Evolutionary conservation across 1,284 basidiomycete species (phyloP), one percentile per base, ranked within the genome.

Genomic region (Peniophora sp.): DNA sequence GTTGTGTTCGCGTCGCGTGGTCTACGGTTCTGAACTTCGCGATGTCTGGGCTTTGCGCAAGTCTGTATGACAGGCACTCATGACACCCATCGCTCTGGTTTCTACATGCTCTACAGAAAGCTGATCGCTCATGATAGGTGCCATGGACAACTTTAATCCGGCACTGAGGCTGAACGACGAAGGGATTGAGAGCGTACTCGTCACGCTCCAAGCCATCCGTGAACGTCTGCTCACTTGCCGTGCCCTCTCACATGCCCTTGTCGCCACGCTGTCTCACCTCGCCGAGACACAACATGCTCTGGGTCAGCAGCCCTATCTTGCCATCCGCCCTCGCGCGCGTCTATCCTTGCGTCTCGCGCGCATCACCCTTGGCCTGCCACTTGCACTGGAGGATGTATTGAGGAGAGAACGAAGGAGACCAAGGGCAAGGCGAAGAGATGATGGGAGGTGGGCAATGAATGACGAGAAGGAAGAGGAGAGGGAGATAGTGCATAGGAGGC

Each of bases 261-360:
- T 87, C 62, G 69, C 80, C 36, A 83, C 92, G 59, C 75, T 92
- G 53, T 72, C 78, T 12, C 79, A 83, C 24, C 75, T 91, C 8
- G 78, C 91, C 56, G 89, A 92, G 62, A 77, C 91, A 12, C 88
- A 92, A 59, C 79, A 84, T 56, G 78, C 80, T 3, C 83, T 93
- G 54, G 79, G 83, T 32, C 76, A 81, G 51, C 75, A 92, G 35
- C 80, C 85, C 9, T 92, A 90, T 61, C 79, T 92, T 57, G 85
- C 92, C 63, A 69, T 93, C 53, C 72, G 83, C 45, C 83, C 85
- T n/a, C 81, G 90, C 12, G 81, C 84, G 1, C 76, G 87, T 3
- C 70, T 92, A 23, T 86, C 86, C 14, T 77, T 92, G 32, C 83
- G 87, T 57, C 75, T 93, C 47, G 86, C 85, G 2, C 76, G 89